These are phyloP conservation scores for Fusarium xylarioides DNA, from an alignment of 2,329 filamentous ascomycete species.

Conservation along the genomic window DNA sequence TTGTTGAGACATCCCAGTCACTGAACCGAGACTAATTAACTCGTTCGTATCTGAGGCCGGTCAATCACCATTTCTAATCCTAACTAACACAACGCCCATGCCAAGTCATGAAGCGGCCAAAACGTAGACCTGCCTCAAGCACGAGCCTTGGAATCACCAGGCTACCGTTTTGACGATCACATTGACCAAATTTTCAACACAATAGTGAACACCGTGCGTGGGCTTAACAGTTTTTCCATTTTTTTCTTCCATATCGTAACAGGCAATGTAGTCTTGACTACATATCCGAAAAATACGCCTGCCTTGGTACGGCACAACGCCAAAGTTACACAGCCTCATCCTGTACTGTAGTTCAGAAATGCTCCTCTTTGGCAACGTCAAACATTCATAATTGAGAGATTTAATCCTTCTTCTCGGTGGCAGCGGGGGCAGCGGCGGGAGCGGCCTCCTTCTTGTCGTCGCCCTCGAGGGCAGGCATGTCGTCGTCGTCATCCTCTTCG, in stretches of 20 bases:
- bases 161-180: neutral
- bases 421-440: constrained; percentile 42
- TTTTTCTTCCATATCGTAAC: constrained; percentile 40
- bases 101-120: neutral
- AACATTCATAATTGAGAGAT: constrained; percentile 27
- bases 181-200: neutral
- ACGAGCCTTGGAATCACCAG: neutral
- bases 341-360: constrained; percentile 34
- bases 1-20: neutral
- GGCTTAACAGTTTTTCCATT: constrained; percentile 35
- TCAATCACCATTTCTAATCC: neutral
- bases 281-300: constrained; percentile 33
- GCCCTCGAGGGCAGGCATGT: constrained; percentile 84
- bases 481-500: constrained; percentile 74
- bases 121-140: neutral
- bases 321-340: constrained; percentile 36
- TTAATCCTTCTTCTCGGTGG: constrained; percentile 53
- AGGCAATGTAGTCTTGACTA: constrained; percentile 29
- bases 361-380: constrained; percentile 31
- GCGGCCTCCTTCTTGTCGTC: constrained; percentile 58
- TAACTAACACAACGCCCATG: too few species aligned
- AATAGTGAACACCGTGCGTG: constrained; percentile 2
- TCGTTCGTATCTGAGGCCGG: neutral
- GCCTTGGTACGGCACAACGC: constrained; percentile 37
- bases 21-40: neutral